phyloP scores from a whole-genome alignment of 495 filamentous ascomycete genomes.

The Podospora tetraspora region DNA sequence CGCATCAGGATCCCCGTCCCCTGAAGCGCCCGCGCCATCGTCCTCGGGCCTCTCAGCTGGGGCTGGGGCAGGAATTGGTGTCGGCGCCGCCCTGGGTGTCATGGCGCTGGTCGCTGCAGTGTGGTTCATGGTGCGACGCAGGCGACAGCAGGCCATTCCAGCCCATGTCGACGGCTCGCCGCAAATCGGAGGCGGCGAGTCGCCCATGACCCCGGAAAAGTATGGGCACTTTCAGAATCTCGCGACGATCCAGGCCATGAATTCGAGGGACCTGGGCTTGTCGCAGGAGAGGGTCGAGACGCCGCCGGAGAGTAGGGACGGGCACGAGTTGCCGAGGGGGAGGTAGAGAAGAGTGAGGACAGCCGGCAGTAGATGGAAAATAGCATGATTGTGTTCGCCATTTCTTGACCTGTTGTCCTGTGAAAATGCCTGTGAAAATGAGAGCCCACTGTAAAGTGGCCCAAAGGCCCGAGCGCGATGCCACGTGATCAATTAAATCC shows the following conservation, averaged over 20 bases:
- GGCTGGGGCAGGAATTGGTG: background rate
- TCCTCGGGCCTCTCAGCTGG: background rate
- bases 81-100: background rate
- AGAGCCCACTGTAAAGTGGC: no score
- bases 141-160: background rate
- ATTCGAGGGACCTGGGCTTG: background rate
- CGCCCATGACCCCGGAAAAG: background rate
- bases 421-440: background rate
- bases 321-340: background rate
- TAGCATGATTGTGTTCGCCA: no score
- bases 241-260: background rate
- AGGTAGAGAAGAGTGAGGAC: background rate
- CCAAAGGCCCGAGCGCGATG: background rate
- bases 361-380: no score
- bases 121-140: background rate
- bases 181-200: background rate
- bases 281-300: background rate
- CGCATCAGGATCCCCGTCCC: background rate
- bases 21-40: background rate
- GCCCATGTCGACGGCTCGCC: no score
- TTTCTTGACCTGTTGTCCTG: background rate
- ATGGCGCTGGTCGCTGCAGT: background rate
- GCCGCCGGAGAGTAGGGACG: background rate
- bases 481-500: conserved; percentile 10
- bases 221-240: background rate